Percentiles rank a stretch among this genome's conserved stretches.
These are phyloP conservation scores for Apophysomyces elegans DNA, from an alignment of 371 early-diverging fungal species.

Conservation along the genomic window DNA sequence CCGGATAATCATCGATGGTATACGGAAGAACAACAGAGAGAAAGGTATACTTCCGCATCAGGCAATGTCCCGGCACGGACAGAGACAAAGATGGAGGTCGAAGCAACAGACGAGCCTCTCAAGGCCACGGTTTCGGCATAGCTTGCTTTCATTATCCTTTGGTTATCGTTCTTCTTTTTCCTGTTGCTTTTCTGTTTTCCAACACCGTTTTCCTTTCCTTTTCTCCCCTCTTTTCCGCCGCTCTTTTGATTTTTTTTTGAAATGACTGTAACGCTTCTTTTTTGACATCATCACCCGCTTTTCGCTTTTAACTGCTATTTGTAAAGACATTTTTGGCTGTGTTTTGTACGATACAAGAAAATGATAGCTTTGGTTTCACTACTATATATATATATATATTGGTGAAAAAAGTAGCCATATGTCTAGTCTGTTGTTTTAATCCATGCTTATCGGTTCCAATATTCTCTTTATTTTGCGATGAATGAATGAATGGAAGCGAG, in stretches of 20 bases:
- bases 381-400: not conserved
- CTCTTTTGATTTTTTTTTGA: not conserved
- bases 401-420: no score
- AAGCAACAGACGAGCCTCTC: slow-evolving; percentile 3
- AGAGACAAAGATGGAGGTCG: slow-evolving; percentile 1
- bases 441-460: no score
- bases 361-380: not conserved
- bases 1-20: not conserved
- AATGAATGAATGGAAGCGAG: no score
- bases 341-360: slow-evolving; percentile 7
- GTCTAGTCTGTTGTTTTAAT: no score
- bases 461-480: no score
- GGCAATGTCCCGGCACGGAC: not conserved
- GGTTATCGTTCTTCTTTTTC: no score
- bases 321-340: slow-evolving; percentile 11
- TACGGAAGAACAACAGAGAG: slow-evolving; percentile 1
- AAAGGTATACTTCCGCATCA: not conserved
- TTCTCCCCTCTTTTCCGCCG: not conserved
- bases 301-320: not conserved
- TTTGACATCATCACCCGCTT: slow-evolving; percentile 3
- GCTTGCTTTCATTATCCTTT: not conserved
- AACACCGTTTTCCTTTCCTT: not conserved
- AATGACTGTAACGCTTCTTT: not conserved
- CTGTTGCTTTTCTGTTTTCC: no score
- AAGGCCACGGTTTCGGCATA: slow-evolving; percentile 10